Base-by-base conservation (phyloP, 2,329 filamentous ascomycete species). In the Plectosphaerella sp. region DNA sequence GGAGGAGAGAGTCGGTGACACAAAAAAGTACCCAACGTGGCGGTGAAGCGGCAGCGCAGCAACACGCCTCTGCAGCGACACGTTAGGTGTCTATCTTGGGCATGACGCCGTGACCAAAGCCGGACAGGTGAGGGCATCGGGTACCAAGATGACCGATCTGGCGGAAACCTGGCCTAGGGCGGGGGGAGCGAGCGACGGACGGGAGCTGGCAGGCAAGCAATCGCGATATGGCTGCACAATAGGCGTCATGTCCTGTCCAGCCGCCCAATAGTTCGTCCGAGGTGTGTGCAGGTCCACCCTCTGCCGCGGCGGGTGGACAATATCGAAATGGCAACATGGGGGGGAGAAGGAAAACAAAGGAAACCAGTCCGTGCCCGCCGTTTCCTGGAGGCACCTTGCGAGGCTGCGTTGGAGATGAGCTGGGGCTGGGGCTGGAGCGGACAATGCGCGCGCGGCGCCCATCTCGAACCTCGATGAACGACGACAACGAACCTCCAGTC, bases 1-100 rank as follows among this genome's bases (percentile, higher is more conserved):
- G 49, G 36, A 48, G 45, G 50, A 56, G 28, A 33, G 51, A 57
- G 54, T 57, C 54, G 52, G 56, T 57, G 54, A 57, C 56, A 57
- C 54, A 53, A 47, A 52, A 54, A 20, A 20, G 41, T n/a, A 43
- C 56, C 56, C 54, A 54, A 56, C 48, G 50, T 56, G 54, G 56
- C 56, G 56, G 56, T 57, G 56, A 57, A 22, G 55, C 52, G 49
- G 48, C 45, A 54, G 41, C 41, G 28, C 28, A 33, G 28, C 28
- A 33, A 12, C 52, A 52, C 18, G 16, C 37, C 47, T 51, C 48
- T 46, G 54, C 52, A 54, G 52, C 54, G 16, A 9, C 36, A 50
- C 51, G 18, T 10, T 14, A 18, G 47, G 39, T 47, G 46, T 50
- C 55, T 56, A 48, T 48, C 54, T 56, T 56, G 46, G 54, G 56